Percentiles rank a stretch among this genome's conserved stretches.
phyloP scores from a whole-genome alignment of 164 flowering plant species.

The Annona squamosa region DNA sequence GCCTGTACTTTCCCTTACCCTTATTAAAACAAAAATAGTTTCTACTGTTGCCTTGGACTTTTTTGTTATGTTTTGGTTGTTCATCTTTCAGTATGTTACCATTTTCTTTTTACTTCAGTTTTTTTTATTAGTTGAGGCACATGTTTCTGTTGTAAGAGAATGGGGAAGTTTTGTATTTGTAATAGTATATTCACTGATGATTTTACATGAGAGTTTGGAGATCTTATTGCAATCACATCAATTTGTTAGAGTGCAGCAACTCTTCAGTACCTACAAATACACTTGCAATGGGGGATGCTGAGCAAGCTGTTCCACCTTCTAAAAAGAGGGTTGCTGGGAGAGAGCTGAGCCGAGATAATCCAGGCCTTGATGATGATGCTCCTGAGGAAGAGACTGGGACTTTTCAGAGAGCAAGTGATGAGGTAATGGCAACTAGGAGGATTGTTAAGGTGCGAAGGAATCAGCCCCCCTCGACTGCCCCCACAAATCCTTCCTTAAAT shows the following conservation, averaged over 20 bases:
- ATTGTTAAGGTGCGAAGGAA: constrained; percentile 82
- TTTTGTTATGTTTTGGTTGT: background rate
- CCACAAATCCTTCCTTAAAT: constrained; percentile 32
- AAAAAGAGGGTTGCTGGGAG: constrained; percentile 92
- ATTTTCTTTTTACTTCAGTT: too few species aligned
- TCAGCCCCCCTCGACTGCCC: constrained; percentile 34
- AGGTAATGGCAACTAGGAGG: constrained; percentile 78
- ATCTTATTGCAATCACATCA: background rate
- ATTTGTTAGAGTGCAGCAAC: background rate
- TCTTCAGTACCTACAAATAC: background rate
- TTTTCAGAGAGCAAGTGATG: constrained; percentile 83
- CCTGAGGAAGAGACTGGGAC: constrained; percentile 65
- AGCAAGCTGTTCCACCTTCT: constrained; percentile 52
- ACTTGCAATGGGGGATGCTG: constrained; percentile 61
- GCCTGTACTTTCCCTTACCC: too few species aligned
- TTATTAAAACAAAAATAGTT: background rate
- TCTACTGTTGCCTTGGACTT: background rate
- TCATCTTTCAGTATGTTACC: background rate
- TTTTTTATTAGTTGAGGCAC: background rate
- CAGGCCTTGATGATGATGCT: constrained; percentile 73
- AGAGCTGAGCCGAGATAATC: constrained; percentile 71
- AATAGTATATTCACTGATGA: background rate
- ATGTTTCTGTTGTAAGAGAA: background rate
- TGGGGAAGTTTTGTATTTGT: background rate
- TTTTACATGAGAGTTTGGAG: background rate